These are phyloP conservation scores for Chalaropsis thielavioides DNA, from an alignment of 2,329 filamentous ascomycete genomes.

Conservation along the genomic window DNA sequence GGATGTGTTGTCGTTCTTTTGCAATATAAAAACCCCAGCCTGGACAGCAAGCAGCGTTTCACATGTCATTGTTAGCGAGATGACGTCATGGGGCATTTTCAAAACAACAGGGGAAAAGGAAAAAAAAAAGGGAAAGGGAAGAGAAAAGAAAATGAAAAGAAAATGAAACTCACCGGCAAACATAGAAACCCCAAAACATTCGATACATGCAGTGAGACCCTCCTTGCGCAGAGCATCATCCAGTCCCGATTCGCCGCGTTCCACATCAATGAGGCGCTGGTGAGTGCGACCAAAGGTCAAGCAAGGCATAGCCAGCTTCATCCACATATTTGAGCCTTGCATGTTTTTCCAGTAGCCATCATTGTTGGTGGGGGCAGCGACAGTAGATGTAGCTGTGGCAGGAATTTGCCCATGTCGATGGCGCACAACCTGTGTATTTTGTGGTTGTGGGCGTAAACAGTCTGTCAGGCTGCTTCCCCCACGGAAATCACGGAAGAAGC, in stretches of 20 bases:
- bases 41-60: slow-evolving; percentile 11
- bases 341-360: slow-evolving; percentile 12
- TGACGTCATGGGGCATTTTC: slow-evolving; percentile 9
- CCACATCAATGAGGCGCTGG: slow-evolving; percentile 14
- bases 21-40: slow-evolving; percentile 17
- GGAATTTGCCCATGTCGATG: neutral
- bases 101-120: neutral
- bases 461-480: neutral
- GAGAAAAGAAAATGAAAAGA: neutral
- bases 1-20: slow-evolving; percentile 15
- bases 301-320: slow-evolving; percentile 14
- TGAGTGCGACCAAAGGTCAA: slow-evolving; percentile 15
- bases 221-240: slow-evolving; percentile 12
- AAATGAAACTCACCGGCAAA: slow-evolving; percentile 7
- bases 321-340: slow-evolving; percentile 12
- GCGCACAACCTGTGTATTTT: neutral
- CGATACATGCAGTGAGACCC: slow-evolving; percentile 14
- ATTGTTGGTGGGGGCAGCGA: neutral
- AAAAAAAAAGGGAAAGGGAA: neutral
- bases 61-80: slow-evolving; percentile 14
- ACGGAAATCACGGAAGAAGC: neutral
- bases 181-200: slow-evolving; percentile 10
- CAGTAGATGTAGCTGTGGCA: neutral
- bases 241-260: slow-evolving; percentile 15
- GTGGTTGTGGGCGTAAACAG: neutral